Base-by-base conservation (phyloP, 106 monocot genomes). In the Acorus calamus region DNA sequence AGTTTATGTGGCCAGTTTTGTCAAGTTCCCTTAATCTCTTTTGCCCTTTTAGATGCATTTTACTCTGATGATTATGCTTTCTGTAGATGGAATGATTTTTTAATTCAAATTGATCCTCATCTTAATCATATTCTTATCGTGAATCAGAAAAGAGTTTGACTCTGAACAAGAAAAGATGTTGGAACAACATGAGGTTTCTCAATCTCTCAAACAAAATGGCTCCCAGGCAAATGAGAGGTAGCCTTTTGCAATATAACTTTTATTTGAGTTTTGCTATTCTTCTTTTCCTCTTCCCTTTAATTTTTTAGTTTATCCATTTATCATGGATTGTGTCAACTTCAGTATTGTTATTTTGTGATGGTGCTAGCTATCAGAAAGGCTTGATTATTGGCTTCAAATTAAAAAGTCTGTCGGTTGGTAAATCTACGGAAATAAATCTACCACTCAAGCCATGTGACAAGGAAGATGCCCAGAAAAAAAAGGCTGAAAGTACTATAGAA, bases 311-410 rank as follows among this genome's bases (percentile, higher is more conserved):
- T 63, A 7, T 11, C 4, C 50, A 51, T 61, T 14, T 69, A 4
- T 65, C 47, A 3, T 42, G 4, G 28, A 28, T 65, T n/a, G 43
- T 62, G 60, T 61, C 7, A 14, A 71, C 6, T 50, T 14, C 48
- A 12, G 9, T 3, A 0, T 10, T 55, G 47, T 52, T 59, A 8
- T 46, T 4, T 13, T 62, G 14, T 50, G 12, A 5, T 69, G 14
- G 51, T 58, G 28, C 2, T 74, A 89, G 86, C 77, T 94, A 89
- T 44, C 89, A 79, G 12, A 94, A 82, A 73, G 94, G 94, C 8
- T 60, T 89, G 47, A 83, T 94, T 57, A 67, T 94, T 66, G 51
- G 79, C 42, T 94, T 94, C 46, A 81, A 86, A 68, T 68, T 94
- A 75, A 89, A 78, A 60, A 73, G 55, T 6, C 63, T 63, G 62